Base-by-base conservation (phyloP, 208 protist genomes). In the Leishmania mexicana region DNA sequence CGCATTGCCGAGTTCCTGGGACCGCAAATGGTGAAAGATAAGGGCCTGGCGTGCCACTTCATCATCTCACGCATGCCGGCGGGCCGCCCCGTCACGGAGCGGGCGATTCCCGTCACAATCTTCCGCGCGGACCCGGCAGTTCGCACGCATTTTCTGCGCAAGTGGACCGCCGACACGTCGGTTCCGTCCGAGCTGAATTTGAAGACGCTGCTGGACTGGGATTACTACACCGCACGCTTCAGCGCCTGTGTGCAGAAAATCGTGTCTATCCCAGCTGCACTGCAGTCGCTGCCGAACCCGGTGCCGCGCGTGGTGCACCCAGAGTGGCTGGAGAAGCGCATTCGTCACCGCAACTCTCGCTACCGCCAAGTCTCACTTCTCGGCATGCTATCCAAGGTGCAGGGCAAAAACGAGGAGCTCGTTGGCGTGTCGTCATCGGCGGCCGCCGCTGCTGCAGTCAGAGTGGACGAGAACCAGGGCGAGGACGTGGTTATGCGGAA, bases 161-260 rank as follows among this genome's bases (percentile, higher is more conserved):
- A 99, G 81, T 99, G 99, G 99, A 98, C 94, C 5, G 90, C 93
- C 21, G 95, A 98, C 83, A 87, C 87, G 31, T 81, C 92, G 11
- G 75, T 98, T 13, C 83, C 91, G 35, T 70, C 83, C 4, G 74
- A 88, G 38, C 65, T 92, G 54, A 93, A 99, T 85, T 81, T 99
- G 35, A 90, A 94, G 71, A 78, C 92, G 58, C 88, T 99, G 40
- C 88, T 99, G 19, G 99, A 99, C 89, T 99, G 99, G 99, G 96
- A 99, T 80, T 99, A 99, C 93, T 99, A 99, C 94, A 99, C 97
- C 2, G 90, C 95, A 6, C 96, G 99, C 70, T 96, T 99, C 60
- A 98, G 87, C 60, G 93, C 91, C 11, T 95, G 96, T 64, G 98
- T 99, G 76, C 99, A 99, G 88, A 99, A 99, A 87, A 99, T 99